Conservation (phyloP, 1,139 yeast species). For the Sugiyamaella paludigena region DNA sequence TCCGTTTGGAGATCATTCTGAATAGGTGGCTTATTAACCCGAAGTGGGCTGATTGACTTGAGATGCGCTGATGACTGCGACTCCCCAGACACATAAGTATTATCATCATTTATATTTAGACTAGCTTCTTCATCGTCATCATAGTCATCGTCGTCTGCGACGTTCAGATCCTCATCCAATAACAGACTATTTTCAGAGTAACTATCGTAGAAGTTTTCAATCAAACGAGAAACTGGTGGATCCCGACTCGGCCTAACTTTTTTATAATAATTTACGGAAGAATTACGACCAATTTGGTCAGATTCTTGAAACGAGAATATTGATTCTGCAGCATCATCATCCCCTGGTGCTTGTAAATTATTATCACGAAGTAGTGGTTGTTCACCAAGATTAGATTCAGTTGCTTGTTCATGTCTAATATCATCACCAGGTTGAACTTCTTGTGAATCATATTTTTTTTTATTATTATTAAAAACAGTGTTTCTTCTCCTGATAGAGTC, state of each 20-base stretch:
- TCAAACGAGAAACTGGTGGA: background rate
- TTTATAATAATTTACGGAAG: constrained; percentile 34
- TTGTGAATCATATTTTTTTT: background rate
- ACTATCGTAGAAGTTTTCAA: constrained; percentile 9
- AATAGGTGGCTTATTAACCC: constrained; percentile 10
- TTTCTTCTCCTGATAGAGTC: too few species aligned
- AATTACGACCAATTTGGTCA: constrained; percentile 28
- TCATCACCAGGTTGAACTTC: too few species aligned
- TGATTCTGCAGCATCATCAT: constrained; percentile 26
- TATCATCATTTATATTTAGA: background rate
- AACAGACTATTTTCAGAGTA: constrained; percentile 5
- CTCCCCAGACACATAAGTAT: background rate
- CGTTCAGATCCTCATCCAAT: constrained; percentile 14
- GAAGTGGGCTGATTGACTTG: constrained; percentile 13
- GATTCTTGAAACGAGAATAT: constrained; percentile 32
- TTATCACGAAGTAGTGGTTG: too few species aligned
- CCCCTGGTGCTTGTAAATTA: background rate
- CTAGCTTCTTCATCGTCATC: constrained; percentile 36
- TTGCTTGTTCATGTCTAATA: too few species aligned
- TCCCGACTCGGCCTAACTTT: constrained; percentile 10
- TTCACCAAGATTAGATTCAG: too few species aligned
- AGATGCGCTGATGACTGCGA: background rate
- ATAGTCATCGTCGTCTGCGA: constrained; percentile 16
- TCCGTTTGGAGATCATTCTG: too few species aligned
- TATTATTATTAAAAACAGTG: background rate